A percentile compares a stretch with the other conserved stretches of the same genome.
Conservation (phyloP, 352 stramenopile genomes). For the Phytophthora melonis region DNA sequence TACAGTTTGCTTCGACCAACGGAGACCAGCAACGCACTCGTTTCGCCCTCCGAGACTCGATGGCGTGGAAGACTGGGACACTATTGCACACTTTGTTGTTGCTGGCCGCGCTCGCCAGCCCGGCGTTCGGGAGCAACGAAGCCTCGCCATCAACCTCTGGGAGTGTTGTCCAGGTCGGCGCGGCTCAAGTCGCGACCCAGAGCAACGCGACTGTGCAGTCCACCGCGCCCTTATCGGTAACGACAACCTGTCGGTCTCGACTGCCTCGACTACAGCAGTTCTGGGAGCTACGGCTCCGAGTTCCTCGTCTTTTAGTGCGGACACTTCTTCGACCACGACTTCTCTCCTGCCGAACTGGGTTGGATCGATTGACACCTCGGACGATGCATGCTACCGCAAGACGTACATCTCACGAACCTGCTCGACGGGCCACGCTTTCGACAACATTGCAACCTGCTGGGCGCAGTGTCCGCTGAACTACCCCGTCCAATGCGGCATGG, state of each 20-base stretch:
- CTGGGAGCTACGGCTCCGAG: neutral
- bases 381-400: constrained; percentile 62
- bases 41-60: neutral
- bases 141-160: constrained; percentile 10
- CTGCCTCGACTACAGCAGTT: neutral
- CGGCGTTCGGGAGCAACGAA: constrained; percentile 18
- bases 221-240: constrained; percentile 5
- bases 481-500: constrained; percentile 74
- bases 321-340: constrained; percentile 16
- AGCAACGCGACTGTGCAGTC: constrained; percentile 4
- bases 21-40: constrained; percentile 15
- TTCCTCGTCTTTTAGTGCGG: constrained; percentile 5
- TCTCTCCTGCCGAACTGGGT: constrained; percentile 45
- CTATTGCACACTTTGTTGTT: constrained; percentile 9
- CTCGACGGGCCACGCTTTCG: constrained; percentile 51
- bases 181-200: neutral
- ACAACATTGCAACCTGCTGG: constrained; percentile 78
- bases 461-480: constrained; percentile 75
- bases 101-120: constrained; percentile 9
- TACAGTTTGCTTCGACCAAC: constrained; percentile 31
- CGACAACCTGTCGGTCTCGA: neutral
- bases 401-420: constrained; percentile 50
- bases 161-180: constrained; percentile 13
- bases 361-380: constrained; percentile 23
- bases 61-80: constrained; percentile 24